phyloP scores from a whole-genome alignment of 805 yeast genomes.

The Debaryomyces hansenii region DNA sequence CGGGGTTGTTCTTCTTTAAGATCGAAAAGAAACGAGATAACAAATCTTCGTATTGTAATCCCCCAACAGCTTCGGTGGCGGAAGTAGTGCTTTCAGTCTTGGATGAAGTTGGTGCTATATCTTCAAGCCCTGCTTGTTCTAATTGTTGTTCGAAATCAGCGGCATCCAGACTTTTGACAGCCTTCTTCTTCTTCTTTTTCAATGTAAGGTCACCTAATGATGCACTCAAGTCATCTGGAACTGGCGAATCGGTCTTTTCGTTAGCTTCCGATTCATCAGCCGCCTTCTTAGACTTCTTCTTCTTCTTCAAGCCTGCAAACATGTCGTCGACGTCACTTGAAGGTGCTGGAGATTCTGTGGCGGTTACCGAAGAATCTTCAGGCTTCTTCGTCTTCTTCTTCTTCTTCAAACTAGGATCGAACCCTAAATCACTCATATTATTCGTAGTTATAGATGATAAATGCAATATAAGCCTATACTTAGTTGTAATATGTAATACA shows the following conservation, averaged over 20 bases:
- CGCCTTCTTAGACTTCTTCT: slow-evolving; percentile 66
- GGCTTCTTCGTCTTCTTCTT: slow-evolving; percentile 65
- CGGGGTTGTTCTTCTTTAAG: slow-evolving; percentile 92
- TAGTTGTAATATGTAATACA: neutral
- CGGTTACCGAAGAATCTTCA: slow-evolving; percentile 31
- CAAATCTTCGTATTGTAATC: slow-evolving; percentile 72
- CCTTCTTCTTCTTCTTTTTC: slow-evolving; percentile 83
- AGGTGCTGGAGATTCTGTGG: slow-evolving; percentile 25
- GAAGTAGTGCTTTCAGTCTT: slow-evolving; percentile 18
- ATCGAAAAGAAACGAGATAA: slow-evolving; percentile 83
- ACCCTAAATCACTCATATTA: slow-evolving; percentile 55
- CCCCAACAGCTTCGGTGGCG: slow-evolving; percentile 40
- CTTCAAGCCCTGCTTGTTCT: slow-evolving; percentile 85
- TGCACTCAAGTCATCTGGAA: slow-evolving; percentile 31
- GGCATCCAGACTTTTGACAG: slow-evolving; percentile 52
- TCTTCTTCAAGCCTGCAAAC: slow-evolving; percentile 71
- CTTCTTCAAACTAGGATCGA: slow-evolving; percentile 74
- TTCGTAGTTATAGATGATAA: neutral
- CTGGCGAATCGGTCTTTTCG: slow-evolving; percentile 21
- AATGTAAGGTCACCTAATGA: slow-evolving; percentile 42
- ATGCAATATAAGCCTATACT: neutral
- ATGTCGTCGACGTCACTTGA: slow-evolving; percentile 53
- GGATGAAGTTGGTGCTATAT: slow-evolving; percentile 27
- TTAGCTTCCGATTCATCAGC: slow-evolving; percentile 21
- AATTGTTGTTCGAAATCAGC: slow-evolving; percentile 87